Conservation (phyloP, 768 basidiomycete species). For the Candolleomyces aberdarensis region DNA sequence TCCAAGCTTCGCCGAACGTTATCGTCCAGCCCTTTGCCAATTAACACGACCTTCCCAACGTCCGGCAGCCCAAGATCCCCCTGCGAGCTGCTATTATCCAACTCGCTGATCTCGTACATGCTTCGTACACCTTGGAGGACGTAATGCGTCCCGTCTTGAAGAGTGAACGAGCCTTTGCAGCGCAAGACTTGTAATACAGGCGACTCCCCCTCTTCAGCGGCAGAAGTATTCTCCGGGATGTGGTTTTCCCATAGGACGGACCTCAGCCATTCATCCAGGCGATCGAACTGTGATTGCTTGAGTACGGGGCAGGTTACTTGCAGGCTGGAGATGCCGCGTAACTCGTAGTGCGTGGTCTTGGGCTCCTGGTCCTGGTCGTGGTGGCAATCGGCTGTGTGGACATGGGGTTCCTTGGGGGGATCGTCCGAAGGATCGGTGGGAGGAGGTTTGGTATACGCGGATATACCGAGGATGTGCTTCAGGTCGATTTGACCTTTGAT, state of each 20-base stretch:
- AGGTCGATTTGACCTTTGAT: conserved; percentile 73
- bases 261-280: conserved; percentile 80
- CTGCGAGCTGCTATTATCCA: conserved; percentile 25
- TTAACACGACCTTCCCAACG: conserved; percentile 80
- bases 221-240: conserved; percentile 33
- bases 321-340: conserved; percentile 81
- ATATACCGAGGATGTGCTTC: conserved; percentile 70
- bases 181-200: conserved; percentile 63
- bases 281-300: conserved; percentile 39
- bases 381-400: conserved; percentile 27
- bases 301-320: conserved; percentile 68
- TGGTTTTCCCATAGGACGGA: conserved; percentile 76
- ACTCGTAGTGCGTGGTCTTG: conserved; percentile 56
- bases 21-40: conserved; percentile 75
- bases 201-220: conserved; percentile 2
- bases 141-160: conserved; percentile 51
- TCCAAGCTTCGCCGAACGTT: conserved; percentile 53
- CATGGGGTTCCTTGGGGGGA: conserved; percentile 11
- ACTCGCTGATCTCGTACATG: conserved; percentile 74
- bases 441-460: conserved; percentile 55
- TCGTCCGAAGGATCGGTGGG: conserved; percentile 21
- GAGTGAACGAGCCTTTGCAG: conserved; percentile 80
- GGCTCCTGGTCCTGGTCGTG: conserved; percentile 30
- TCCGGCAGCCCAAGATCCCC: conserved; percentile 50
- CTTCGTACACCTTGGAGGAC: conserved; percentile 91